Conservation (phyloP, 2,329 filamentous ascomycete species). For the Neofusicoccum cordaticola region DNA sequence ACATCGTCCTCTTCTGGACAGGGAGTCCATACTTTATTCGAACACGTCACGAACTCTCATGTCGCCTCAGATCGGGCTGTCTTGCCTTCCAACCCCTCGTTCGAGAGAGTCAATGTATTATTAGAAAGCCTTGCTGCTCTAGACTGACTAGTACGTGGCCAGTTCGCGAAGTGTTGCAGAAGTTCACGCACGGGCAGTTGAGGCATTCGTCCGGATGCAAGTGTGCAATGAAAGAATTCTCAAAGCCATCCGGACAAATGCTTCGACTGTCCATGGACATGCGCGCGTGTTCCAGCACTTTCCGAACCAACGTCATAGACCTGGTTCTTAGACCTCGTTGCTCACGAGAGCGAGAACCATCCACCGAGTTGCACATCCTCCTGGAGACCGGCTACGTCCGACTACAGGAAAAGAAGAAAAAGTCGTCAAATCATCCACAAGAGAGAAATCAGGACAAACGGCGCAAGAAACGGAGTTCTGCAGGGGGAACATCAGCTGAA, state of each 20-base stretch:
- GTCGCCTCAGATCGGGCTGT: background rate
- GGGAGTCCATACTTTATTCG: background rate
- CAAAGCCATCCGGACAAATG: background rate
- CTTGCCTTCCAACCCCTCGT: background rate
- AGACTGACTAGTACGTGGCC: background rate
- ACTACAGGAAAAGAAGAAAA: background rate
- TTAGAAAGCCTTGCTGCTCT: background rate
- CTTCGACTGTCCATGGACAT: background rate
- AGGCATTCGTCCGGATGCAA: background rate
- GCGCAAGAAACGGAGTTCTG: background rate
- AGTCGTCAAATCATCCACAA: conserved; percentile 8
- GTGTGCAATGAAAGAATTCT: background rate
- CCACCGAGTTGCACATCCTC: background rate
- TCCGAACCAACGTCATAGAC: too few species aligned
- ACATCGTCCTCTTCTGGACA: background rate
- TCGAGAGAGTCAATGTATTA: background rate
- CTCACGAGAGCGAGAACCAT: background rate
- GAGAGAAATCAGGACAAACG: background rate
- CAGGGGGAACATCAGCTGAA: background rate
- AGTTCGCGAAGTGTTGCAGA: too few species aligned
- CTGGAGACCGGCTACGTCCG: background rate
- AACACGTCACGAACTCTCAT: background rate
- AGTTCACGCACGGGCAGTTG: too few species aligned
- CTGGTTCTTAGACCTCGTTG: background rate
- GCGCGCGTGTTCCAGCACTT: background rate